Conservation (phyloP, 345 rosid genomes). For the Gossypium bickii region DNA sequence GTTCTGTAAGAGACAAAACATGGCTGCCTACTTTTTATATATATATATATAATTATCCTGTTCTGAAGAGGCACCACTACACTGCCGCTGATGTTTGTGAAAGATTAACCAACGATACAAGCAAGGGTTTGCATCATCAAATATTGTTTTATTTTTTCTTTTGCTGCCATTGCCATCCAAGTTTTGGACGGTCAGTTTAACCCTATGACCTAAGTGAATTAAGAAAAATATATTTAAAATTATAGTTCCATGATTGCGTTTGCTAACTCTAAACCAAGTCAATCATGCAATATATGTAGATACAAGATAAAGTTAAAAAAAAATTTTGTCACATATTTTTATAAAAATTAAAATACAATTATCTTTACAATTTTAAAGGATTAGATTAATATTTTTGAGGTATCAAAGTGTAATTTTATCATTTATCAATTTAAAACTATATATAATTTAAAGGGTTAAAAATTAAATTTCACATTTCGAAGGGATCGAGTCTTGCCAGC, state of each 20-base stretch:
- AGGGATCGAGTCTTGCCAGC: too few relatives aligned
- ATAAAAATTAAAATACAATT: too few relatives aligned
- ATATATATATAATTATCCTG: background rate
- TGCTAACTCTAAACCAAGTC: background rate
- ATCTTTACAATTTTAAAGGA: too few relatives aligned
- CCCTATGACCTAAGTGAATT: background rate
- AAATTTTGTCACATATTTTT: too few relatives aligned
- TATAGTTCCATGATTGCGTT: constrained; percentile 4
- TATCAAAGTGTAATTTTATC: too few relatives aligned
- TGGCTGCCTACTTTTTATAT: constrained; percentile 1
- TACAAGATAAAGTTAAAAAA: too few relatives aligned
- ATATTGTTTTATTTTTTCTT: background rate
- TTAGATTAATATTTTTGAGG: too few relatives aligned
- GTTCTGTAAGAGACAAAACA: constrained; percentile 12
- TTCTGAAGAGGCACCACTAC: background rate
- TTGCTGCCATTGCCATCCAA: background rate
- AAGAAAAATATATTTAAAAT: background rate
- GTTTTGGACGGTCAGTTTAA: constrained; percentile 9
- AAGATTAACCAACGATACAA: constrained; percentile 8
- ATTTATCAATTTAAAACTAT: too few relatives aligned
- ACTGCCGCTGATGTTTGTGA: background rate
- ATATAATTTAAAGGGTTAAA: too few relatives aligned
- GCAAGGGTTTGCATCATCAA: constrained; percentile 11
- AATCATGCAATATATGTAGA: background rate
- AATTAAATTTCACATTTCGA: too few relatives aligned